Base-by-base conservation (phyloP, 345 rosid species). In the Boechera retrofracta region DNA sequence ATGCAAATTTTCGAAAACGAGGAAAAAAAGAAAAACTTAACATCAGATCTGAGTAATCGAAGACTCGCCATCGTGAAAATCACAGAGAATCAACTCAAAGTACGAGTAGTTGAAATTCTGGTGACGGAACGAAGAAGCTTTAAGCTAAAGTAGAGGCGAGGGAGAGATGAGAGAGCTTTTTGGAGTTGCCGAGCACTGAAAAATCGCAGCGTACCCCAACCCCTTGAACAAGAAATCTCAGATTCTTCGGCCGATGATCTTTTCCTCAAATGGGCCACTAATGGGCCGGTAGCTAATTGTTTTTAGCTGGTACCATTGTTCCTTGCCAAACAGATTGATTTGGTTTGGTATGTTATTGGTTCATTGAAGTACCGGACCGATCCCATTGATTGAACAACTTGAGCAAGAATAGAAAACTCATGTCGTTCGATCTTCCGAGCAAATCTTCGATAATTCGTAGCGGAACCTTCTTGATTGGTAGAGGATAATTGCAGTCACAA, bases 211-310 rank as follows among this genome's bases (percentile, higher is more conserved):
- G 59, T 44, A 29, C 7, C 59, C 64, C 73, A 73, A 67, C 81
- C 82, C 71, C 82, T 79, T 54, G 82, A 79, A 73, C 75, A 79
- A 79, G 82, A 79, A 79, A 79, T 48, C 78, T 79, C 66, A 68
- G 78, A 73, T 62, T 67, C 79, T 61, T 67, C 65, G 71, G 78
- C 53, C 18, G 45, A 67, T 79, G 32, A 67, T 67, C 13, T 35
- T 33, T 47, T 58, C 7, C 29, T 28, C 8, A 12, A 67, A 42
- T 52, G 74, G 82, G 82, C 82, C 60, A 32, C 26, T 2, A 8
- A 33, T 77, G 75, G 80, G 71, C 80, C 64, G 5, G 9, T 52
- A 21, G 6, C 31, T 60, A 29, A 68, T 13, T 26, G 32, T 26
- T 55, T 39, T 59, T 28, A 28, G 29, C 29, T 28, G 29, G 29